Conservation (phyloP, 108 stramenopile genomes). For the Pseudonitzschia multiseries region DNA sequence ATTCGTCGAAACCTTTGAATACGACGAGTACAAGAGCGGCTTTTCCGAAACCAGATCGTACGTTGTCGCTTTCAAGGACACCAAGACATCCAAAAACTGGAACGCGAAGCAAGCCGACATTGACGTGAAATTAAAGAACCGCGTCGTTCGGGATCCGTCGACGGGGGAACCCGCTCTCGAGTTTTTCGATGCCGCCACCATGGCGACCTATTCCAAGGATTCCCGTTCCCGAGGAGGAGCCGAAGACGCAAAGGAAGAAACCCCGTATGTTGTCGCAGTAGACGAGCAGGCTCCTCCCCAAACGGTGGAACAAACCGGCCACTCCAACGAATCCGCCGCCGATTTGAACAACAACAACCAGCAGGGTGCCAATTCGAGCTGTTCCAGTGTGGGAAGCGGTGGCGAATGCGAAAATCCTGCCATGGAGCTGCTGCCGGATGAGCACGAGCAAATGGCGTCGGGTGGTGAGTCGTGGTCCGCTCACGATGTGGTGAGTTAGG, state of each 20-base stretch:
- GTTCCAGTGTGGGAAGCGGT: neutral
- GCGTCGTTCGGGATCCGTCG: conserved; percentile 44
- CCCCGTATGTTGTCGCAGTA: too few species aligned
- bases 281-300: neutral
- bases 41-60: conserved; percentile 12
- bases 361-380: conserved; percentile 7
- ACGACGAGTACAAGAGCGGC: conserved; percentile 29
- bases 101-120: conserved; percentile 40
- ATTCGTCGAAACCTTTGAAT: conserved; percentile 19
- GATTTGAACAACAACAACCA: neutral
- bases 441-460: neutral
- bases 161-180: conserved; percentile 39
- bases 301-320: neutral
- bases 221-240: neutral
- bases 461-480: neutral
- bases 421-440: neutral
- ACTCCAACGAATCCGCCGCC: neutral
- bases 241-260: neutral
- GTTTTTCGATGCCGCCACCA: conserved; percentile 63
- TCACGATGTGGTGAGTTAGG: neutral
- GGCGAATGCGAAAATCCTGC: conserved; percentile 8
- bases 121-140: conserved; percentile 28
- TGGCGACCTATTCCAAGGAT: conserved; percentile 29
- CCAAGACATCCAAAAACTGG: conserved; percentile 21
- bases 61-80: conserved; percentile 30